Evolutionary conservation across 2,329 filamentous ascomycete species (phyloP), one percentile per base, ranked within the genome.

Genomic region (Penicillium sp.): DNA sequence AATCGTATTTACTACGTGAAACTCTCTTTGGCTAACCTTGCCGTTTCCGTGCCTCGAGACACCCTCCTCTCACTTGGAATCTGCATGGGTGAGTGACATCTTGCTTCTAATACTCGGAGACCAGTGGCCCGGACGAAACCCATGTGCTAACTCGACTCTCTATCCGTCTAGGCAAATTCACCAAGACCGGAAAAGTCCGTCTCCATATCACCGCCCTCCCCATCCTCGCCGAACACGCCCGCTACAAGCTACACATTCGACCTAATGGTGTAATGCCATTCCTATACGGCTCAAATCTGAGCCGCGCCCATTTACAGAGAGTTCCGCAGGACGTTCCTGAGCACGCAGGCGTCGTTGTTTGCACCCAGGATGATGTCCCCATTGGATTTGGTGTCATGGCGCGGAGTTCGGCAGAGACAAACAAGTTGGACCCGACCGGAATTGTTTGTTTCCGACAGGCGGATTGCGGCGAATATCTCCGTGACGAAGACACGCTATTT

Each of bases 211-310:
- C 94, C 1, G 91, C 86, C n/a, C 84, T 99, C 62, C 90, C 93
- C 66, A 87, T 97, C 66, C 90, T 99, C 68, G 91, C 93, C 61
- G 90, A 92, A 67, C 92, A 97, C 77, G 94, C 94, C 49, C 85
- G 95, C 63, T 96, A 97, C 82, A 98, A 98, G 87, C 89, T 98
- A 70, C 98, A 93, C 93, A 90, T 99, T 69, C 96, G 96, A 80
- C 86, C 89, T 63, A 98, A 98, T 79, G 95, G 95, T 69, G 93
- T 96, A 73, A 97, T 97, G 93, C 94, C 95, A 1, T 98, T 96
- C 77, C 81, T 99, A 51, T 99, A 98, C 79, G 95, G 95, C 57
- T 91, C 92, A 61, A 93, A 98, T 78, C 85, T 96, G 56, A 87
- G 96, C 69, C 92, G 92, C 77, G 90, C 90, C 35, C 90, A 93